Conservation (phyloP, 1,284 basidiomycete genomes). For the Boletus semigastroideus region DNA sequence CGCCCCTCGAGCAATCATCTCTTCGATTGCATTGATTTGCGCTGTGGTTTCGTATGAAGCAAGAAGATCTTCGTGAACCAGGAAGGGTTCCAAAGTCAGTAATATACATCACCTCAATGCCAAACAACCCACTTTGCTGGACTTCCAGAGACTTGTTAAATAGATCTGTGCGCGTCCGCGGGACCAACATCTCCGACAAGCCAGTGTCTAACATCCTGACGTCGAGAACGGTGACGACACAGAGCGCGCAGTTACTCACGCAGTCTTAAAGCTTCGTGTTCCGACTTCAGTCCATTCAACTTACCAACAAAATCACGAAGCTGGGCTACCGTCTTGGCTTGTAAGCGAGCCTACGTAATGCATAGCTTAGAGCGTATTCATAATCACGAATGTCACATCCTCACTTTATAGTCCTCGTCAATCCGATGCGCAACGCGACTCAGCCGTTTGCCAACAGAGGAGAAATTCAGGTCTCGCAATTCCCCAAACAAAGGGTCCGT, state of each 20-base stretch:
- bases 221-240: constrained; percentile 5
- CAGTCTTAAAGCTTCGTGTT: constrained; percentile 85
- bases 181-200: constrained; percentile 88
- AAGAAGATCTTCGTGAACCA: constrained; percentile 67
- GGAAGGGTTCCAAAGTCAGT: constrained; percentile 8
- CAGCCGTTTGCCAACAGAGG: constrained; percentile 83
- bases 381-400: constrained; percentile 15
- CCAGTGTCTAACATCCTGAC: constrained; percentile 73
- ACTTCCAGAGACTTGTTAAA: constrained; percentile 95
- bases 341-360: constrained; percentile 57
- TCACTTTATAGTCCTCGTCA: constrained; percentile 89
- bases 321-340: constrained; percentile 91
- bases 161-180: constrained; percentile 80
- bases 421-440: constrained; percentile 82
- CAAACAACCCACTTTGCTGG: constrained; percentile 77
- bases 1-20: constrained; percentile 81
- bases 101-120: constrained; percentile 1
- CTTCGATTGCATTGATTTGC: constrained; percentile 83
- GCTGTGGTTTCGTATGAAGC: constrained; percentile 81
- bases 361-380: constrained; percentile 26
- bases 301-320: constrained; percentile 95
- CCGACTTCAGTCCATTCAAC: constrained; percentile 86
- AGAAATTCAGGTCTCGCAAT: constrained; percentile 91
- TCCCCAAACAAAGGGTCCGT: constrained; percentile 86
- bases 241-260: constrained; percentile 54